A percentile compares a stretch with the other conserved stretches of the same genome.
phyloP scores from a whole-genome alignment of 306 rosid species.

The Trifolium repens region DNA sequence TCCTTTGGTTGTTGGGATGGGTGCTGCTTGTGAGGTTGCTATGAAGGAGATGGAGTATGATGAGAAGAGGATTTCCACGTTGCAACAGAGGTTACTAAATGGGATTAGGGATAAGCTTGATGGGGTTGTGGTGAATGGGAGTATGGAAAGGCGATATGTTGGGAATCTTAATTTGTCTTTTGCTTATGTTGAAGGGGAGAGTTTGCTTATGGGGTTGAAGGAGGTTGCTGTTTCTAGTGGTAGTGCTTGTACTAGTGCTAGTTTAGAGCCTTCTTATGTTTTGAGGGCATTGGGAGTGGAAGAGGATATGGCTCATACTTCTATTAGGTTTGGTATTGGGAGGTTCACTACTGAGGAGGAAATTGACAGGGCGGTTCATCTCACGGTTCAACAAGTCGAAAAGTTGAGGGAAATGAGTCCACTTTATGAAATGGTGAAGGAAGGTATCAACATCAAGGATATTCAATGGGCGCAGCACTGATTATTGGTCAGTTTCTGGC shows the following conservation, averaged over 20 bases:
- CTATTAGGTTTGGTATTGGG: slow-evolving; percentile 95
- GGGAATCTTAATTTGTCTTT: slow-evolving; percentile 87
- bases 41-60: slow-evolving; percentile 88
- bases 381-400: slow-evolving; percentile 79
- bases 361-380: slow-evolving; percentile 77
- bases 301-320: slow-evolving; percentile 99
- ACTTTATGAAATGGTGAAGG: slow-evolving; percentile 95
- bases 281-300: slow-evolving; percentile 96
- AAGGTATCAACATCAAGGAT: slow-evolving; percentile 79
- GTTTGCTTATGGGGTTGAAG: slow-evolving; percentile 94
- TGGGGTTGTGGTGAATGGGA: slow-evolving; percentile 92
- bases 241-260: slow-evolving; percentile 95
- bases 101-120: slow-evolving; percentile 71
- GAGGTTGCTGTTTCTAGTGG: slow-evolving; percentile 99
- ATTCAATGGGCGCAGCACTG: slow-evolving; percentile 93
- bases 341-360: slow-evolving; percentile 91
- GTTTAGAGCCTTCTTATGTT: slow-evolving; percentile 96
- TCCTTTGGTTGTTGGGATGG: slow-evolving; percentile 88
- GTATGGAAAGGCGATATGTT: slow-evolving; percentile 72
- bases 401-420: slow-evolving; percentile 98
- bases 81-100: slow-evolving; percentile 70
- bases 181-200: slow-evolving; percentile 73
- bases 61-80: slow-evolving; percentile 56
- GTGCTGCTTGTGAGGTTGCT: slow-evolving; percentile 85
- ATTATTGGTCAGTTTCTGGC: slow-evolving; percentile 25